Percentiles rank a stretch among this genome's conserved stretches.
Evolutionary conservation across 2,329 filamentous ascomycete species (phyloP).

Genomic region (Didymellaceae sp.): DNA sequence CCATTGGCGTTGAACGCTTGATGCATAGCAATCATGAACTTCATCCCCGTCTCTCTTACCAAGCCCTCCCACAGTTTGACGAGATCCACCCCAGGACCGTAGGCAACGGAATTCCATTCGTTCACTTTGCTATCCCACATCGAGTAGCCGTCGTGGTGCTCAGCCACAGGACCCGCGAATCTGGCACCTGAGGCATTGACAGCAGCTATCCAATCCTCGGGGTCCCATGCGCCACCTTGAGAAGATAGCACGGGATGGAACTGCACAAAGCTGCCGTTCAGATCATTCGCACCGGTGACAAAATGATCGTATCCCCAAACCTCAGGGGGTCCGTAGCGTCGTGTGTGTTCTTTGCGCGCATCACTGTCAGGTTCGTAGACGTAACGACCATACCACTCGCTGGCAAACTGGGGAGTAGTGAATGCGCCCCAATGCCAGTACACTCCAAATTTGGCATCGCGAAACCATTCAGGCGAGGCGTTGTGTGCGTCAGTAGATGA

Average conservation of each 20-base stretch:
- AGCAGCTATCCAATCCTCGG: not conserved
- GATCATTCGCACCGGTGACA: not conserved
- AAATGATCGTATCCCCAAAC: not conserved
- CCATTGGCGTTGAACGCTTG: not conserved
- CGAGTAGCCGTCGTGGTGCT: not conserved
- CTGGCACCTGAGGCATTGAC: not conserved
- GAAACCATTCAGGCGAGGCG: not conserved
- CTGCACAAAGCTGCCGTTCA: not conserved
- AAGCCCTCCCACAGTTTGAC: not conserved
- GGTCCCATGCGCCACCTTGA: not conserved
- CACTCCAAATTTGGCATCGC: not conserved
- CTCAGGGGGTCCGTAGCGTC: not conserved
- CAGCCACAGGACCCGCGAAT: not conserved
- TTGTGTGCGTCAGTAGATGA: not conserved
- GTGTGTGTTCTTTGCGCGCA: not conserved
- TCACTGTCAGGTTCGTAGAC: not conserved
- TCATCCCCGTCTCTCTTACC: not conserved
- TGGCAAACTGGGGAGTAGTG: not conserved
- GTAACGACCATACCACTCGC: not conserved
- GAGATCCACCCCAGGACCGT: not conserved
- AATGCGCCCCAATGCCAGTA: not conserved
- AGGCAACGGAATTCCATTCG: not conserved
- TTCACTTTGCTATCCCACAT: not conserved
- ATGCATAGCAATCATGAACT: not conserved
- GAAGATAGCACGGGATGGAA: not conserved